phyloP scores from a whole-genome alignment of 306 rosid genomes.

The Cajanus cajan region DNA sequence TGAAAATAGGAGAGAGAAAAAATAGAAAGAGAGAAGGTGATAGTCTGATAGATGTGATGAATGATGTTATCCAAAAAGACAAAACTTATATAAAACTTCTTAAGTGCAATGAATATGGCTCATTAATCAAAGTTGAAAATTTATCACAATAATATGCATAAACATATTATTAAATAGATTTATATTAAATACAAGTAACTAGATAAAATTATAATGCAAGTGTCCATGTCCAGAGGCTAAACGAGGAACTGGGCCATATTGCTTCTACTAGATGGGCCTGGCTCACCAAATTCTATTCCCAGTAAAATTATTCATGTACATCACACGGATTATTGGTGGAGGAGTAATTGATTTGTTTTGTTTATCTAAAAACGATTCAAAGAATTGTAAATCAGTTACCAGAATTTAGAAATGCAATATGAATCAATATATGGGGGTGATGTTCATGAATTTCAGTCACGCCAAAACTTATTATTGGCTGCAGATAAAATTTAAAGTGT shows the following conservation, averaged over 20 bases:
- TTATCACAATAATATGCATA: too few relatives aligned
- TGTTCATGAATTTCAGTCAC: conserved; percentile 5
- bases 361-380: background rate
- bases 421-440: background rate
- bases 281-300: background rate
- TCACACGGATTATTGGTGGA: background rate
- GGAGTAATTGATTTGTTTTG: background rate
- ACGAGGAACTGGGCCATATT: background rate
- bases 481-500: background rate
- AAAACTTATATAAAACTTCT: too few relatives aligned
- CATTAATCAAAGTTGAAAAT: too few relatives aligned
- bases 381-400: background rate
- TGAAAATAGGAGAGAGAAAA: too few relatives aligned
- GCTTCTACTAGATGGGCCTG: background rate
- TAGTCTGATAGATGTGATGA: too few relatives aligned
- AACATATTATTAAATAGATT: too few relatives aligned
- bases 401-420: conserved; percentile 14
- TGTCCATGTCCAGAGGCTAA: background rate
- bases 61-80: too few relatives aligned
- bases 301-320: too few relatives aligned
- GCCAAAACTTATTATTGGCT: conserved; percentile 34
- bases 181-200: too few relatives aligned
- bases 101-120: too few relatives aligned
- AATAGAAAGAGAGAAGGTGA: too few relatives aligned
- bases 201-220: too few relatives aligned